Evolutionary conservation across 768 basidiomycete species (phyloP), one percentile per base, ranked within the genome.

Genomic region (Amanita muscaria): DNA sequence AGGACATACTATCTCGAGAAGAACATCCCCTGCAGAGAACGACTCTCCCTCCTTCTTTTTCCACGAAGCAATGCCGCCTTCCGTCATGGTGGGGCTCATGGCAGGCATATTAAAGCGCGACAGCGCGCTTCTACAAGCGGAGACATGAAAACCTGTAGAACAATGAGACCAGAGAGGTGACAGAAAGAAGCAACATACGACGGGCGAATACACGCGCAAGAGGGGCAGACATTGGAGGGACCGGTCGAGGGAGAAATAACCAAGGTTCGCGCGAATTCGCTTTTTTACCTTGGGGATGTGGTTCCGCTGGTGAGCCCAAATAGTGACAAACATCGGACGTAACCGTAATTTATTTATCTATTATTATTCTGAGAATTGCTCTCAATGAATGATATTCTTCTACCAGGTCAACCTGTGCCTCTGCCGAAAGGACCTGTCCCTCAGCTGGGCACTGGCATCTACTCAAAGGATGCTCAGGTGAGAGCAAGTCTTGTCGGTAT

Each of bases 81-180:
- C 96, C 3, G 92, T 92, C 96, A 99, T 99, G 47, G 96, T 99
- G 24, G 96, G 96, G 51, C 90, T 94, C 94, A 98, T 99, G 54
- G 96, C 92, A 47, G 92, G 93, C 90, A 96, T 93, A 51, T 81
- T 72, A 69, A 97, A 93, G 61, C 81, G 88, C 49, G 86, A 70
- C 53, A 98, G 75, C 30, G 84, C 92, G 68, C 73, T 68, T 55
- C 85, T 69, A 50, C 79, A 77, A 44, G 83, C 74, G 23, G 93
- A 92, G 56, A 76, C 74, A 70, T 92, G 88, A 43, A 97, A 69
- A 57, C 80, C 93, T 94, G 58, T 42, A 29, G n/a, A 18, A 18
- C 2, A 3, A 46, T 25, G 12, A 51, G 36, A 11, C 37, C 38
- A 23, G 36, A 40, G 18, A 12, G 29, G 1, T 24, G 22, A 27